These are phyloP conservation scores for Cryptomeria japonica DNA, from an alignment of 75 land plant genomes.

Conservation along the genomic window DNA sequence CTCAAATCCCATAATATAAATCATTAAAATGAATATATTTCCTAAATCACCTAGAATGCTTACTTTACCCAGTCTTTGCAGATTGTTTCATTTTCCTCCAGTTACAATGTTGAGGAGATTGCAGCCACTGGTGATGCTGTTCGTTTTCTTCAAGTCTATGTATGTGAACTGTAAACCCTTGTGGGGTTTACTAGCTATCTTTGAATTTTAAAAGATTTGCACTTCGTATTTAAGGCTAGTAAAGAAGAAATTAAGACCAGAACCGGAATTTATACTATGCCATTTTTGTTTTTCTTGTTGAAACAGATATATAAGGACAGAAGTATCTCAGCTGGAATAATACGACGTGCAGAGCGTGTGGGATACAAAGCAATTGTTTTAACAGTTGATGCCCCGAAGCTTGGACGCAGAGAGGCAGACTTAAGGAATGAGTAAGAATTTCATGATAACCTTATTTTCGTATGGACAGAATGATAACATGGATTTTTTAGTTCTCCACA, in stretches of 20 bases:
- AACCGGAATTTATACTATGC: no score
- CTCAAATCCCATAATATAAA: no score
- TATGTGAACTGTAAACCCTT: no score
- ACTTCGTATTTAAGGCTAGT: no score
- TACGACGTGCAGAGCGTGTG: constrained; percentile 65
- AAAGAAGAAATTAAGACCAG: no score
- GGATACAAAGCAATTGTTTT: constrained; percentile 64
- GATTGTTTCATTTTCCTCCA: constrained; percentile 58
- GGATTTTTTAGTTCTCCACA: no score
- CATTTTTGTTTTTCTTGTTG: no score
- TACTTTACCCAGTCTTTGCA: not conserved
- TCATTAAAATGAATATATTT: no score
- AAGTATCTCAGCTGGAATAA: constrained; percentile 49
- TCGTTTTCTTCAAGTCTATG: constrained; percentile 83
- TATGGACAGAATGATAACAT: not conserved
- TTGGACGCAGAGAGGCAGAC: constrained; percentile 63
- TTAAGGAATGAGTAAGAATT: constrained; percentile 50
- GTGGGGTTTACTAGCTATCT: no score
- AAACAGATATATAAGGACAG: constrained; percentile 50
- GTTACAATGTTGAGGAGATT: constrained; percentile 75
- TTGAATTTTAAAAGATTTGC: no score
- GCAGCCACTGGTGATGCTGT: constrained; percentile 65
- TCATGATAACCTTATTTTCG: not conserved
- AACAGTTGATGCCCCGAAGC: constrained; percentile 52
- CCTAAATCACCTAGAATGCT: no score